Base-by-base conservation (phyloP, 2,329 filamentous ascomycete genomes). In the Fusarium drepaniforme region DNA sequence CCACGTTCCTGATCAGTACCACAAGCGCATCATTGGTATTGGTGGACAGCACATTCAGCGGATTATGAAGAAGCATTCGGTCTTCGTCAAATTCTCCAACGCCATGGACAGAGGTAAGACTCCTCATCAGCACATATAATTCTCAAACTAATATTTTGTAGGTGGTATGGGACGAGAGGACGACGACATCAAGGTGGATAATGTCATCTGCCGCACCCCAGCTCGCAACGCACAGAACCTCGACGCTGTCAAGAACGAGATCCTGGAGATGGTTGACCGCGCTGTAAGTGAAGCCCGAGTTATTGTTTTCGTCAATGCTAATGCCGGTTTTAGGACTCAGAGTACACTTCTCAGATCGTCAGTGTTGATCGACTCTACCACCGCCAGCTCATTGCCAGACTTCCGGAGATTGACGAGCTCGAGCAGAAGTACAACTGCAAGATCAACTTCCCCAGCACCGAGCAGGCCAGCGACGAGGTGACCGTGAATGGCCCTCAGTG, bases 401-500 rank as follows among this genome's bases (percentile, higher is more conserved):
- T 98, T 75, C 88, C 90, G 53, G 94, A 98, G 80, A 95, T 99
- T 68, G 96, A 98, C 76, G 94, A 97, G 78, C 89, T 99, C 62
- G 97, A 99, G 87, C 97, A 97, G 88, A 98, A 98, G 85, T 98
- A 96, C 93, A 98, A 98, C 84, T 99, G 97, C 92, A 98, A 98
- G 87, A 97, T 99, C 81, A 94, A 95, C 77, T 99, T 99, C 82
- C 97, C 97, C 9, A 98, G 96, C 85, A 98, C 97, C 12, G 97
- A 99, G 83, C 94, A 97, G 84, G 97, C 97, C 25, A 98, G 96
- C 82, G 97, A 99, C 80, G 93, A 97, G 80, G 95, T 99, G 64
- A 97, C 93, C 21, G 95, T 99, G 68, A 98, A 95, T 72, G 97
- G 97, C 6, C 97, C 97, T 60, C 96, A 98, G 86, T 99, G 97